phyloP scores from a whole-genome alignment of 179 eudicot species.

The Spinacia oleracea region DNA sequence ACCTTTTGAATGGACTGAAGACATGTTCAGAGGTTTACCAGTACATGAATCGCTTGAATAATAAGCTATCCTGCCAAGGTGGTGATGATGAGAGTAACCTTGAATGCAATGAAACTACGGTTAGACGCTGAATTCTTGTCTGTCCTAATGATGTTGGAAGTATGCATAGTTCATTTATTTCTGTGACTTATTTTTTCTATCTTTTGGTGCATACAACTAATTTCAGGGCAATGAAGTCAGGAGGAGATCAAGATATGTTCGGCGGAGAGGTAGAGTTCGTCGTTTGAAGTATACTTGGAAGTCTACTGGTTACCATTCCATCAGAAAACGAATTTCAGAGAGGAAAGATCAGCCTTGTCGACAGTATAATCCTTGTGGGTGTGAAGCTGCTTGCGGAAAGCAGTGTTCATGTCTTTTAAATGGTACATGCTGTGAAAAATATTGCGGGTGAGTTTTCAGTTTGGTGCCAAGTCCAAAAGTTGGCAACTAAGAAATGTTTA shows the following conservation, averaged over 20 bases:
- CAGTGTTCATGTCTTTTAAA: conserved; percentile 83
- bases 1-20: conserved; percentile 80
- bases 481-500: background rate
- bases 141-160: background rate
- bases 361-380: conserved; percentile 93
- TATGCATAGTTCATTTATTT: background rate
- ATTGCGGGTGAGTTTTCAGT: conserved; percentile 76
- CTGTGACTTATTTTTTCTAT: background rate
- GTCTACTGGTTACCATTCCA: conserved; percentile 83
- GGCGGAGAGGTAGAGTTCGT: conserved; percentile 94
- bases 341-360: conserved; percentile 91
- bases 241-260: conserved; percentile 85
- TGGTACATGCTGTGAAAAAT: conserved; percentile 96
- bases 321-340: conserved; percentile 84
- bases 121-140: conserved; percentile 32
- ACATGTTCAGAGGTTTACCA: conserved; percentile 77
- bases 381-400: conserved; percentile 89
- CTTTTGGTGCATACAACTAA: conserved; percentile 15
- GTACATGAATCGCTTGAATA: conserved; percentile 63
- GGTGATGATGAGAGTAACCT: conserved; percentile 59
- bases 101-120: conserved; percentile 55
- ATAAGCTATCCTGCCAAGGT: conserved; percentile 44
- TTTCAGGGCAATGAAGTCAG: conserved; percentile 67
- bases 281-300: conserved; percentile 94
- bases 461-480: background rate